A percentile compares a stretch with the other conserved stretches of the same genome.
Conservation (phyloP, 2,329 filamentous ascomycete species). For the Rhynchosporium graminicola region DNA sequence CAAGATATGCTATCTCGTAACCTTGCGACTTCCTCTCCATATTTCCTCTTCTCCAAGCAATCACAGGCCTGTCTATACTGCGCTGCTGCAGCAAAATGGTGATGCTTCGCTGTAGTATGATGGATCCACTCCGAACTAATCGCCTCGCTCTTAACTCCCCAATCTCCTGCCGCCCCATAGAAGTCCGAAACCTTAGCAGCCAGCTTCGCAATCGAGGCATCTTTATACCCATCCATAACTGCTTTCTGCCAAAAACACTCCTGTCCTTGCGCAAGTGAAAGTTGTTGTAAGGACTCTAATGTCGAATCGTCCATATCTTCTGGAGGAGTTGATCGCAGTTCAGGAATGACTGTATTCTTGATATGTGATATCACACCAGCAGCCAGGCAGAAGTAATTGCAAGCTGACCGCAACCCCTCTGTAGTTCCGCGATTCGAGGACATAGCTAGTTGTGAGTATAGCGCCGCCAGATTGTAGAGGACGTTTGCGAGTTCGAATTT, state of each 20-base stretch:
- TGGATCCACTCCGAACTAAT: conserved; percentile 97
- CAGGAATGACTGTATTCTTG: conserved; percentile 73
- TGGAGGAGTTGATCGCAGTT: conserved; percentile 79
- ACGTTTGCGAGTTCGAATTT: conserved; percentile 89
- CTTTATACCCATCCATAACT: conserved; percentile 90
- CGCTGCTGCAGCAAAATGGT: conserved; percentile 94
- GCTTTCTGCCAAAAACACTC: conserved; percentile 99
- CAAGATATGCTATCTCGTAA: conserved; percentile 80
- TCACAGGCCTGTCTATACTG: conserved; percentile 91
- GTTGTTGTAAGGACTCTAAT: conserved; percentile 76
- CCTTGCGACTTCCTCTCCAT: conserved; percentile 91
- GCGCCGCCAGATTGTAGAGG: conserved; percentile 87
- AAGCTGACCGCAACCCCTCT: conserved; percentile 84
- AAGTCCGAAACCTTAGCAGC: conserved; percentile 90
- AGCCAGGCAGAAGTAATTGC: conserved; percentile 85
- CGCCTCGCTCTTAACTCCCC: conserved; percentile 83
- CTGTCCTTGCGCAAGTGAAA: conserved; percentile 89
- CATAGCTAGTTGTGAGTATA: conserved; percentile 90
- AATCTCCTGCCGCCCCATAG: conserved; percentile 81
- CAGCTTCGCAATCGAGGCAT: conserved; percentile 86
- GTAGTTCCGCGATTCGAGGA: conserved; percentile 74
- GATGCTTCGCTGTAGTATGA: conserved; percentile 94
- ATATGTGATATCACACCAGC: conserved; percentile 83
- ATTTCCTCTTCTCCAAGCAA: conserved; percentile 88
- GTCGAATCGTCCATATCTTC: conserved; percentile 95